phyloP scores from a whole-genome alignment of 176 grass and related monocot species.

The Triticum aestivum region DNA sequence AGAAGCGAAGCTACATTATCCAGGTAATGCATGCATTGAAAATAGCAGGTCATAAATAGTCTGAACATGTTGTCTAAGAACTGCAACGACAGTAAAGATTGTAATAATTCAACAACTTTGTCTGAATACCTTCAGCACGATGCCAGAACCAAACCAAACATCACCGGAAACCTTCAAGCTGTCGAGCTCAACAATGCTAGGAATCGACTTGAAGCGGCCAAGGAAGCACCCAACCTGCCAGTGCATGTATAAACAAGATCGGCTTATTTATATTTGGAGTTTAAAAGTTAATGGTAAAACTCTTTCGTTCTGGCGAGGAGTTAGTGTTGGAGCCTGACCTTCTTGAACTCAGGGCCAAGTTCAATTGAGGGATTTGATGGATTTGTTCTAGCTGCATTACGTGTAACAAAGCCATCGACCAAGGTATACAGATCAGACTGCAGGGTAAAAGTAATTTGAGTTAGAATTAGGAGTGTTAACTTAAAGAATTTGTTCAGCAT shows the following conservation, averaged over 20 bases:
- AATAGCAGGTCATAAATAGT: constrained; percentile 7
- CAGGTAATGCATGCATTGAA: neutral
- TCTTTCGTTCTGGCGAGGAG: neutral
- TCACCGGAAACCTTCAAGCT: constrained; percentile 95
- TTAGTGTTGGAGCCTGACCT: constrained; percentile 43
- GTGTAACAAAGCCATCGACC: constrained; percentile 85
- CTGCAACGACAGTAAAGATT: constrained; percentile 4
- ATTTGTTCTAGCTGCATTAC: constrained; percentile 68
- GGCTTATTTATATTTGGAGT: neutral
- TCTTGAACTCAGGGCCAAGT: constrained; percentile 92
- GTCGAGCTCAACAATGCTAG: constrained; percentile 90
- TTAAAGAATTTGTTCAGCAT: neutral
- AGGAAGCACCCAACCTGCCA: constrained; percentile 76
- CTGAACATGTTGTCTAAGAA: neutral
- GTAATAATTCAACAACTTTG: constrained; percentile 14
- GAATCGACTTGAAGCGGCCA: constrained; percentile 81
- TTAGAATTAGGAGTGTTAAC: neutral
- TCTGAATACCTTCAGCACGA: constrained; percentile 74
- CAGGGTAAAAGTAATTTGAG: neutral
- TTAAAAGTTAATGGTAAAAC: neutral
- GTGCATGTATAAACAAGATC: constrained; percentile 9
- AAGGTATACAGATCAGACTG: constrained; percentile 96
- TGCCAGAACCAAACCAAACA: constrained; percentile 70
- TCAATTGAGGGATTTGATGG: constrained; percentile 83
- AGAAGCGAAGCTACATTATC: neutral